A percentile compares a stretch with the other conserved stretches of the same genome.
These are phyloP conservation scores for Microsporum canis DNA, from an alignment of 2,329 filamentous ascomycete genomes.

Conservation along the genomic window DNA sequence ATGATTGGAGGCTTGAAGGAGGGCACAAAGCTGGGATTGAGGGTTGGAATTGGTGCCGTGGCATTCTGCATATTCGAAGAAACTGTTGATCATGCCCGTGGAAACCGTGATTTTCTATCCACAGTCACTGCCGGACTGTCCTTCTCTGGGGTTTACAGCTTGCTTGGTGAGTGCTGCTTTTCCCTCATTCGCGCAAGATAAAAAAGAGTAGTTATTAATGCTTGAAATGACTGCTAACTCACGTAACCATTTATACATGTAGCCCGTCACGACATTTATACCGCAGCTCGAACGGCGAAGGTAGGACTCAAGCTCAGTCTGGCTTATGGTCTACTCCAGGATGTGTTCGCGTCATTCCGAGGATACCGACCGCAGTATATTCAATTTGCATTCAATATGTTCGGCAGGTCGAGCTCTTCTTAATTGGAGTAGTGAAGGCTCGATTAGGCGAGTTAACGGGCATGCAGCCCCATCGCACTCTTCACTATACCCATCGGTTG, in stretches of 20 bases:
- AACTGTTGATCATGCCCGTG: slow-evolving; percentile 58
- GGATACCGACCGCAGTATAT: slow-evolving; percentile 66
- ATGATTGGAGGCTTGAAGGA: slow-evolving; percentile 67
- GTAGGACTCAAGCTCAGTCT: slow-evolving; percentile 69
- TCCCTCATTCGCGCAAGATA: not conserved
- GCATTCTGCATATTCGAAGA: slow-evolving; percentile 75
- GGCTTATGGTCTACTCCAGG: slow-evolving; percentile 69
- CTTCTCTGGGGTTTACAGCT: slow-evolving; percentile 74
- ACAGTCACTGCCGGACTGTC: slow-evolving; percentile 74
- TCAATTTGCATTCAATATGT: slow-evolving; percentile 8
- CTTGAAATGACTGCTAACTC: slow-evolving; percentile 10
- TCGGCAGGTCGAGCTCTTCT: not conserved
- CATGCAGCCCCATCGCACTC: not conserved
- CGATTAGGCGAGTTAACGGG: not conserved
- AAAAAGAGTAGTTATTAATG: not conserved
- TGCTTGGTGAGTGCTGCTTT: slow-evolving; percentile 55
- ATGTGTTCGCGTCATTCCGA: slow-evolving; percentile 55
- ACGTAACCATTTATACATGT: slow-evolving; percentile 8
- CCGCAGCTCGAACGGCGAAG: slow-evolving; percentile 65
- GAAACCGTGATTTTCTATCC: slow-evolving; percentile 61
- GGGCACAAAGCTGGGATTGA: slow-evolving; percentile 61
- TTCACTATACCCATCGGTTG: not conserved
- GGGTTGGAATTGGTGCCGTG: slow-evolving; percentile 59
- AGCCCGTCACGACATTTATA: slow-evolving; percentile 71
- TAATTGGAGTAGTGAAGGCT: not conserved